A percentile compares a stretch with the other conserved stretches of the same genome.
Conservation (phyloP, 108 stramenopile species). For the Nitzschia palea region DNA sequence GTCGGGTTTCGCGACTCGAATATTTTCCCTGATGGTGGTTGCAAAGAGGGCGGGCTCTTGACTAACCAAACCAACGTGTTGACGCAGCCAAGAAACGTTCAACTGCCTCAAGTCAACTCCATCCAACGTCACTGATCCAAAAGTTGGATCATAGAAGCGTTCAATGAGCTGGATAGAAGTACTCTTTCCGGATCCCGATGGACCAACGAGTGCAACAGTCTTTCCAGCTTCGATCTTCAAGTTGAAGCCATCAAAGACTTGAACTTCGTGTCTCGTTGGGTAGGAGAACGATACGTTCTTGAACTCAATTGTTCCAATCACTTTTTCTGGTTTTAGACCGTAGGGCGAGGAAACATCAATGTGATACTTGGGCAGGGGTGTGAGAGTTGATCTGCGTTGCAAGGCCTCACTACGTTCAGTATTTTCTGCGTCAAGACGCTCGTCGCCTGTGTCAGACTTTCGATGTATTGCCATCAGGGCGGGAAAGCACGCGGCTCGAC, state of each 20-base stretch:
- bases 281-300: conserved; percentile 53
- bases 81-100: conserved; percentile 70
- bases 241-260: conserved; percentile 57
- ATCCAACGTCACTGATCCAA: conserved; percentile 67
- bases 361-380: conserved; percentile 29
- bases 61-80: conserved; percentile 76
- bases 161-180: conserved; percentile 68
- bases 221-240: conserved; percentile 58
- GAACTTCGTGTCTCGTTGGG: conserved; percentile 46
- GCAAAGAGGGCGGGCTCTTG: conserved; percentile 90
- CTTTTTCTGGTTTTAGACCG: conserved; percentile 39
- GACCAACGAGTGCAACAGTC: conserved; percentile 76
- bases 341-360: conserved; percentile 57
- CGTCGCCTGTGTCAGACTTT: conserved; percentile 6
- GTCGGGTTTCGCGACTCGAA: conserved; percentile 56
- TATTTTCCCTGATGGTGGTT: conserved; percentile 79
- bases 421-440: conserved; percentile 5
- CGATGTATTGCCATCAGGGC: conserved; percentile 43
- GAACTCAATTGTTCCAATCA: conserved; percentile 57
- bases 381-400: neutral
- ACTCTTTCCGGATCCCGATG: conserved; percentile 60
- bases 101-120: conserved; percentile 64
- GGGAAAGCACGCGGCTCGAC: conserved; percentile 48
- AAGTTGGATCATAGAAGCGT: conserved; percentile 77
- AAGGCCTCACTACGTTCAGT: conserved; percentile 4